phyloP scores from a whole-genome alignment of 2,329 filamentous ascomycete genomes.

The Pseudogymnoascus pannorum region DNA sequence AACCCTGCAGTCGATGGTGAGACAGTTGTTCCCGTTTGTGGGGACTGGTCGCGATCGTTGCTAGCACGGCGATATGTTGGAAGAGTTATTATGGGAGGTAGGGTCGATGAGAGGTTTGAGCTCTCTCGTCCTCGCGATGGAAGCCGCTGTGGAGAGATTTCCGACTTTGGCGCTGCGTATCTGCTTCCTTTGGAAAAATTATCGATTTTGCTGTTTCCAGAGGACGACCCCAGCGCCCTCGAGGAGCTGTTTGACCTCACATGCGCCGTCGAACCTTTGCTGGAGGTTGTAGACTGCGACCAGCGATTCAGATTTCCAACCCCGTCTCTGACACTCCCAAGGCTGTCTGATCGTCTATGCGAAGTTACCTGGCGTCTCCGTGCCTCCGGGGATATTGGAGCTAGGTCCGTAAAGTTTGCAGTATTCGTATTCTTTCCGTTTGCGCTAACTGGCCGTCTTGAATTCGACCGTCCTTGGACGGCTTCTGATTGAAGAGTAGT shows the following conservation, averaged over 20 bases:
- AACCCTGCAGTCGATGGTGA: conserved; percentile 28
- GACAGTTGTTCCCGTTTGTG: conserved; percentile 23
- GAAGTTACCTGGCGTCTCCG: conserved; percentile 16
- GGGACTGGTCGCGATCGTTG: conserved; percentile 19
- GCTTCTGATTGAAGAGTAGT: not conserved
- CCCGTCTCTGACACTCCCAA: conserved; percentile 35
- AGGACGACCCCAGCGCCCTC: conserved; percentile 23
- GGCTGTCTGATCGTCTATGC: conserved; percentile 33
- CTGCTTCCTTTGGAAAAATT: conserved; percentile 13
- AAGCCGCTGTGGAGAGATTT: conserved; percentile 17
- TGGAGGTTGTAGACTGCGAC: conserved; percentile 46
- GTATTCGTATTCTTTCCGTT: not conserved
- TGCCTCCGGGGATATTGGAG: conserved; percentile 14
- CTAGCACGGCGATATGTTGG: conserved; percentile 20
- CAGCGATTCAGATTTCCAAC: conserved; percentile 45
- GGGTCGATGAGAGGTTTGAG: conserved; percentile 13
- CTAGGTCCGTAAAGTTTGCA: conserved; percentile 11
- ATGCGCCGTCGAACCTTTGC: conserved; percentile 34
- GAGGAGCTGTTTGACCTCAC: conserved; percentile 14
- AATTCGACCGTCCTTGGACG: conserved; percentile 1
- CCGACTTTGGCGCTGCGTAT: conserved; percentile 21
- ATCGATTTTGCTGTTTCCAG: conserved; percentile 17
- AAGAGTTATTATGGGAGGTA: conserved; percentile 27
- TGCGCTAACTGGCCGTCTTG: not conserved
- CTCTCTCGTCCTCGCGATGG: conserved; percentile 14